Conservation (phyloP, 139 green algal genomes). For the Limnomonas spitsbergensis region DNA sequence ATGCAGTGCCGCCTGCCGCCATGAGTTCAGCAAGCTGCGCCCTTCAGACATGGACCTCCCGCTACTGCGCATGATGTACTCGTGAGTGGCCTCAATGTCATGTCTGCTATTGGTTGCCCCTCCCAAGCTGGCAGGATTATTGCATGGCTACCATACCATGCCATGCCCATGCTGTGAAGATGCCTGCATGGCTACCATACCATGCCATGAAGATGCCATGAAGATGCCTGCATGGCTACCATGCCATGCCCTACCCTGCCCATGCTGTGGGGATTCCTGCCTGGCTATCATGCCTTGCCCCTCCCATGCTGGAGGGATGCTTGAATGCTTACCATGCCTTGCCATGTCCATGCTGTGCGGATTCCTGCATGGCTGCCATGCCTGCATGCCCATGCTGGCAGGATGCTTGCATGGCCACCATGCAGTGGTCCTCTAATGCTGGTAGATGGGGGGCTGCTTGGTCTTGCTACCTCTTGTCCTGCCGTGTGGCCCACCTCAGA, state of each 20-base stretch:
- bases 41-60: neutral
- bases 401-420: too few relatives aligned
- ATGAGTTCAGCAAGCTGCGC: neutral
- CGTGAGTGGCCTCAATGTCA: neutral
- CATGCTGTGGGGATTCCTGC: neutral
- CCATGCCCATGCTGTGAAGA: neutral
- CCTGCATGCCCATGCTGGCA: too few relatives aligned
- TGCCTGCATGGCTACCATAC: neutral
- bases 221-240: neutral
- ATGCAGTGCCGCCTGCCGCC: neutral
- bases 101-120: neutral
- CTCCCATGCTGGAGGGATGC: neutral
- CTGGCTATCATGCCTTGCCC: neutral
- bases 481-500: too few relatives aligned
- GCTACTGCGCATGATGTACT: constrained; percentile 1
- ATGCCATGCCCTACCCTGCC: neutral
- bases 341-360: too few relatives aligned
- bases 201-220: neutral
- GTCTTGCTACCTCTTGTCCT: too few relatives aligned
- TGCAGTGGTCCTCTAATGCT: too few relatives aligned
- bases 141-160: neutral
- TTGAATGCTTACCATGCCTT: neutral
- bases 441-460: too few relatives aligned
- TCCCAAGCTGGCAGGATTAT: neutral
- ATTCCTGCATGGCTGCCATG: neutral